Evolutionary conservation across 2,329 filamentous ascomycete species (phyloP).

Genomic region (Cytospora piceae): DNA sequence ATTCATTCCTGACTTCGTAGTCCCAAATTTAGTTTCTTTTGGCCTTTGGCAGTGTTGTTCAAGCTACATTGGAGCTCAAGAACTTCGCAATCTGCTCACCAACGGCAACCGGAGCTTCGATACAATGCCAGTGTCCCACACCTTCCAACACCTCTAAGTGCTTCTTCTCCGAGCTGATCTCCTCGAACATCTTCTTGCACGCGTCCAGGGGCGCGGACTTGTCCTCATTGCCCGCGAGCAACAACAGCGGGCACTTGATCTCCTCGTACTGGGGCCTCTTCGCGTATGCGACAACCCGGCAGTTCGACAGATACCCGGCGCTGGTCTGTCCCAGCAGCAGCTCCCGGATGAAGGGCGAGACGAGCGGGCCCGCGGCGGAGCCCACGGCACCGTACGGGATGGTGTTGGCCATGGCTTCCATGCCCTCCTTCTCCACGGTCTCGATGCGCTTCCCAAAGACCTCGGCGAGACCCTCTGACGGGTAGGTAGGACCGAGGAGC

Average conservation of each 20-base stretch:
- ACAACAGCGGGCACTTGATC: constrained; percentile 54
- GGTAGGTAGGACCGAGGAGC: constrained; percentile 68
- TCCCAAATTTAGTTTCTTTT: too few relatives aligned
- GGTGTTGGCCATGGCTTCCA: constrained; percentile 23
- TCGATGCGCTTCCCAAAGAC: constrained; percentile 25
- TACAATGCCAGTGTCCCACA: constrained; percentile 27
- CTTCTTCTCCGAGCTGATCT: constrained; percentile 11
- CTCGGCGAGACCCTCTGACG: constrained; percentile 44
- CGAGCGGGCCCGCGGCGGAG: constrained; percentile 36
- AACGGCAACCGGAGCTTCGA: constrained; percentile 17
- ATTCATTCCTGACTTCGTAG: too few relatives aligned
- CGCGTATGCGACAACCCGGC: constrained; percentile 40
- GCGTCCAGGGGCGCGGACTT: constrained; percentile 17
- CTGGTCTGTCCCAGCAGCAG: constrained; percentile 41
- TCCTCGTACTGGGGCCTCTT: constrained; percentile 55
- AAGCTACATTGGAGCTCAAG: constrained; percentile 1
- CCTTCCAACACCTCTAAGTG: constrained; percentile 17
- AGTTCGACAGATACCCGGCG: constrained; percentile 43
- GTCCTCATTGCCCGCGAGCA: constrained; percentile 27
- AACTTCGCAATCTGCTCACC: constrained; percentile 15
- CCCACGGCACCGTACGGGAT: constrained; percentile 42
- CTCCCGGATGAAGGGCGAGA: constrained; percentile 42
- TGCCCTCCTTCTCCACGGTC: constrained; percentile 49
- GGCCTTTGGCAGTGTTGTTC: not conserved
- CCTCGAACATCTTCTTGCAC: constrained; percentile 24